Base-by-base conservation (phyloP, 1,284 basidiomycete genomes). In the Trichosporon sp. region DNA sequence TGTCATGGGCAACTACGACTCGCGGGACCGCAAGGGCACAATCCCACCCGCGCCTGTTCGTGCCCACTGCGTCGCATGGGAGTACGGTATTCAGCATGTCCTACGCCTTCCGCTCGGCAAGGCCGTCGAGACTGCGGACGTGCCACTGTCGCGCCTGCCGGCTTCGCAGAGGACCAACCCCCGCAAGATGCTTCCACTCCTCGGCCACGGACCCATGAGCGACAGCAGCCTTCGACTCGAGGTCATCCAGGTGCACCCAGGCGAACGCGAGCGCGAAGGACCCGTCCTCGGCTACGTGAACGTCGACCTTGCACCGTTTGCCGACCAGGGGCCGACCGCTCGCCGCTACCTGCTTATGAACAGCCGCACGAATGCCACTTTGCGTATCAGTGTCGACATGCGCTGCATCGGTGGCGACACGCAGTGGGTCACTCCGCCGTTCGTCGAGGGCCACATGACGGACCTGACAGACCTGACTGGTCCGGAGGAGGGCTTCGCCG, bases 281-380 rank as follows among this genome's bases (percentile, higher is more conserved):
- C 62, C 60, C 0, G 37, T 71, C 1, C 78, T 77, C 65, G 79
- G 79, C 2, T 69, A 68, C 3, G 72, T 81, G n/a, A 71, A 80
- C 63, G 64, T 80, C 29, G 79, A 81, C 69, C 63, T 81, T 29
- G 79, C 79, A n/a, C 71, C 76, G 9, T 81, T 78, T 70, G 79
- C 77, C 3, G 78, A 76, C 21, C 71, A 69, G 29, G 78, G 78
- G 0, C 67, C 63, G 29, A 71, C 72, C 33, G 74, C 76, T 7
- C 69, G 79, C 62, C 65, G 75, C 61, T 80, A 77, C 62, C 63
- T 81, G 37, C 70, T 81, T 60, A 71, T 68, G 58, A 72, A 74
- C 14, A 76, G 76, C 65, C 72, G 75, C 64, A 77, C 78, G 10
- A 81, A 81, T 66, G 78, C 79, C 21, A 78, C 74, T n/a, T 69